These are phyloP conservation scores for Yarrowia sp. DNA, from an alignment of 805 yeast genomes.

Conservation along the genomic window DNA sequence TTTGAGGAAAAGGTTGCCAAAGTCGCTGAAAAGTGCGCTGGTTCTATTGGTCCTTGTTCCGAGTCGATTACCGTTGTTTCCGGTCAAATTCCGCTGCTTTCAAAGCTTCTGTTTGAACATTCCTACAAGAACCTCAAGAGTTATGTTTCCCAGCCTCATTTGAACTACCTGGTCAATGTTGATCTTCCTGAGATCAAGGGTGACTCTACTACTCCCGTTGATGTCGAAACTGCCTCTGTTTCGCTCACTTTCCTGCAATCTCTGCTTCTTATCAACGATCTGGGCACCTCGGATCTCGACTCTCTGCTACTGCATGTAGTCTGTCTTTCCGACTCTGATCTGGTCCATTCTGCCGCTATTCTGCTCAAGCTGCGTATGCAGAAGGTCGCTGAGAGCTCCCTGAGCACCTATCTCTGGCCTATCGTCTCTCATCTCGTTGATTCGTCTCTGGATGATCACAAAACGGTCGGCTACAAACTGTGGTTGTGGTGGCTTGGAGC, in stretches of 20 bases:
- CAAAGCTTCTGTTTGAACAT: slow-evolving; percentile 9
- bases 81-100: background rate
- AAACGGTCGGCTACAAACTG: slow-evolving; percentile 41
- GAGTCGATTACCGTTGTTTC: slow-evolving; percentile 14
- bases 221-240: slow-evolving; percentile 1
- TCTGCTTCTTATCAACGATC: slow-evolving; percentile 9
- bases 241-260: slow-evolving; percentile 21
- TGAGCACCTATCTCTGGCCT: slow-evolving; percentile 1
- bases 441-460: slow-evolving; percentile 22
- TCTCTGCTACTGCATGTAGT: slow-evolving; percentile 10
- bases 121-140: background rate
- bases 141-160: slow-evolving; percentile 20
- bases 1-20: slow-evolving; percentile 5
- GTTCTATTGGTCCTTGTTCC: background rate
- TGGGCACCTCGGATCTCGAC: slow-evolving; percentile 12
- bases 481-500: slow-evolving; percentile 43
- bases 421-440: slow-evolving; percentile 25
- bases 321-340: slow-evolving; percentile 18
- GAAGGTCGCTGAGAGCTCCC: background rate
- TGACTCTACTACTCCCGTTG: background rate
- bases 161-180: slow-evolving; percentile 23
- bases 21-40: slow-evolving; percentile 12
- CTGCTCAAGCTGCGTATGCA: slow-evolving; percentile 13
- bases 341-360: slow-evolving; percentile 6
- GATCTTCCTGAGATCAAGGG: slow-evolving; percentile 10